A percentile compares a stretch with the other conserved stretches of the same genome.
phyloP scores from a whole-genome alignment of 2,329 filamentous ascomycete genomes.

The Epichloe typhina region DNA sequence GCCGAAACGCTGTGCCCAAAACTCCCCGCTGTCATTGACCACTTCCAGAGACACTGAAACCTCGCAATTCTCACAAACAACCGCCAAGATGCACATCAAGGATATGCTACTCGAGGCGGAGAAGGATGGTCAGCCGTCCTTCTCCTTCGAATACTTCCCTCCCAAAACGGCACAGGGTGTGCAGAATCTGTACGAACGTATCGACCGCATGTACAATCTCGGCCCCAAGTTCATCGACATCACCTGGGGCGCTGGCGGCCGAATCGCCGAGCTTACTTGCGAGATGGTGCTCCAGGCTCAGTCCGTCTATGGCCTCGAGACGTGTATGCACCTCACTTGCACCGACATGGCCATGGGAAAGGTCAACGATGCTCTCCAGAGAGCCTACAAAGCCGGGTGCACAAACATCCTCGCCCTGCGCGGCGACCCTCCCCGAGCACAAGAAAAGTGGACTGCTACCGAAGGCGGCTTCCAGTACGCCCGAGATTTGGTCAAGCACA shows the following conservation, averaged over 20 bases:
- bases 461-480: slow-evolving; percentile 86
- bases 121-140: slow-evolving; percentile 67
- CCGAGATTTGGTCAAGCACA: slow-evolving; percentile 77
- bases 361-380: slow-evolving; percentile 75
- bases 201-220: slow-evolving; percentile 95
- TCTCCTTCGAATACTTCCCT: slow-evolving; percentile 99
- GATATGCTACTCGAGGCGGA: slow-evolving; percentile 79
- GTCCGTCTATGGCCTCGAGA: slow-evolving; percentile 89
- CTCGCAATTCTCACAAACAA: background rate
- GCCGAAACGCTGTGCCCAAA: background rate
- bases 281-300: slow-evolving; percentile 97
- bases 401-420: slow-evolving; percentile 92
- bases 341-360: slow-evolving; percentile 94
- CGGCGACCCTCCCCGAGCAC: slow-evolving; percentile 85
- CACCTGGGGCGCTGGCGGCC: slow-evolving; percentile 93
- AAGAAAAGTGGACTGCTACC: slow-evolving; percentile 83
- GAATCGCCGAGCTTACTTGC: slow-evolving; percentile 80
- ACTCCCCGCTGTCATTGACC: too few species aligned
- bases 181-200: slow-evolving; percentile 97
- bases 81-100: slow-evolving; percentile 76
- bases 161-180: slow-evolving; percentile 96
- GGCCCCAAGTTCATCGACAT: slow-evolving; percentile 96
- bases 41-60: background rate
- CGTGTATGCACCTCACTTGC: slow-evolving; percentile 97
- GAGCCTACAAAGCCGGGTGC: slow-evolving; percentile 88